A percentile compares a stretch with the other conserved stretches of the same genome.
Conservation (phyloP, 1,139 yeast genomes). For the Eremothecium gossypii region DNA sequence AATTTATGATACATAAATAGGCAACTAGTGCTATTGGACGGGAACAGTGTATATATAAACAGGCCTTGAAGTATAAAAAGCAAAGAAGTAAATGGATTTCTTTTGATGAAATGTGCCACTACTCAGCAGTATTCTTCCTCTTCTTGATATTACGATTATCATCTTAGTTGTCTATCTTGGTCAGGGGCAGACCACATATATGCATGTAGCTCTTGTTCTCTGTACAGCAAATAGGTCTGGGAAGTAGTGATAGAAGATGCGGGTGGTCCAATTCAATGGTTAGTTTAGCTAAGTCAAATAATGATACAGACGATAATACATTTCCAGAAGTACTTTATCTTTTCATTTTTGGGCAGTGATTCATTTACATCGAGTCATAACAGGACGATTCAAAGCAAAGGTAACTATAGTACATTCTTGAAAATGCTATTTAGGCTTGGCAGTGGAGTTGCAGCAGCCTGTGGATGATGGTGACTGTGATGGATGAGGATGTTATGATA, state of each 20-base stretch:
- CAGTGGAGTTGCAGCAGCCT: slow-evolving; percentile 11
- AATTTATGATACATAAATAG: not conserved
- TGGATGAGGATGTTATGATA: slow-evolving; percentile 1
- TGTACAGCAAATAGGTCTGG: not conserved
- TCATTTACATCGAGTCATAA: slow-evolving; percentile 2
- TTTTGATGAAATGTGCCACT: too few relatives aligned
- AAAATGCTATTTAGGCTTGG: slow-evolving; percentile 25
- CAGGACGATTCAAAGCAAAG: not conserved
- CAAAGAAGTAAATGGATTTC: too few relatives aligned
- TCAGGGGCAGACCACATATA: too few relatives aligned
- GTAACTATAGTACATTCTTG: slow-evolving; percentile 11
- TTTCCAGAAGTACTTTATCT: slow-evolving; percentile 5
- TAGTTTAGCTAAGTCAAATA: slow-evolving; percentile 1
- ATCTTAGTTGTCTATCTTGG: too few relatives aligned
- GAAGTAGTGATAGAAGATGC: not conserved
- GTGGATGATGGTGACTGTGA: slow-evolving; percentile 4
- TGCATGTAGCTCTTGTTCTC: not conserved
- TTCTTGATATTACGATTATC: too few relatives aligned
- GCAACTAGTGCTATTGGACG: too few relatives aligned
- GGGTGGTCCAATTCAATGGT: too few relatives aligned
- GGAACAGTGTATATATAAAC: too few relatives aligned
- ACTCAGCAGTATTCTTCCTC: too few relatives aligned
- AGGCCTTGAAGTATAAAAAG: too few relatives aligned
- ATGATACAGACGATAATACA: slow-evolving; percentile 4
- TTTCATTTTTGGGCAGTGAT: slow-evolving; percentile 2